Evolutionary conservation across 306 rosid genomes (phyloP), one percentile per base, ranked within the genome.

Genomic region (Citrullus colocynthis): DNA sequence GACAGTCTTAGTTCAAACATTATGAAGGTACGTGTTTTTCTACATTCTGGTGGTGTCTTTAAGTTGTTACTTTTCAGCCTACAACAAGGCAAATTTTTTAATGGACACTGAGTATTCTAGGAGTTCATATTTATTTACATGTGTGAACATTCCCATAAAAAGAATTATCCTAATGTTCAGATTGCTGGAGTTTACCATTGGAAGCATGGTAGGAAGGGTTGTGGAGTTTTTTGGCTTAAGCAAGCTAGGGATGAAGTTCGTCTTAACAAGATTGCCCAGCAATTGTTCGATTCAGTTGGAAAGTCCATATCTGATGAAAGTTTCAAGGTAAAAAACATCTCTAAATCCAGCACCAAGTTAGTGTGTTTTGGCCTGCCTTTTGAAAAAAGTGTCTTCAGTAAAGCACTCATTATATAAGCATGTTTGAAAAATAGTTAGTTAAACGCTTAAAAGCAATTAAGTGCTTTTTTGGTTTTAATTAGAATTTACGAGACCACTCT

Each of bases 151-250:
- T 76, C 20, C 56, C 44, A 20, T 73, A 60, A 39, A 74, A 41
- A 71, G 76, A 45, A 48, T 63, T 80, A 18, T 58, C 39, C n/a
- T 7, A 78, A 78, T 84, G 44, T 80, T 75, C 79, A 95, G 97
- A 84, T 90, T 84, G 96, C 98, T 73, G 98, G 97, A 82, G 90
- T 95, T 60, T 80, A 86, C 84, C 90, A 90, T 78, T 95, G 97
- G 97, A 95, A 95, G 90, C 97, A 95, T 82, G 98, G 98, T 51
- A 85, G 87, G 79, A 92, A 89, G 84, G 97, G 97, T 81, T 80
- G 86, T 81, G 97, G 97, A 79, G 89, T 92, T 78, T 92, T 80
- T 82, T 94, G 97, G 98, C 98, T 94, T 87, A 96, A 86, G 83
- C 96, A 89, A 83, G 94, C 98, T 57, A 87, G 84, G 64, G 97